phyloP scores from a whole-genome alignment of 75 land plant species.

The Selaginella moellendorffii region DNA sequence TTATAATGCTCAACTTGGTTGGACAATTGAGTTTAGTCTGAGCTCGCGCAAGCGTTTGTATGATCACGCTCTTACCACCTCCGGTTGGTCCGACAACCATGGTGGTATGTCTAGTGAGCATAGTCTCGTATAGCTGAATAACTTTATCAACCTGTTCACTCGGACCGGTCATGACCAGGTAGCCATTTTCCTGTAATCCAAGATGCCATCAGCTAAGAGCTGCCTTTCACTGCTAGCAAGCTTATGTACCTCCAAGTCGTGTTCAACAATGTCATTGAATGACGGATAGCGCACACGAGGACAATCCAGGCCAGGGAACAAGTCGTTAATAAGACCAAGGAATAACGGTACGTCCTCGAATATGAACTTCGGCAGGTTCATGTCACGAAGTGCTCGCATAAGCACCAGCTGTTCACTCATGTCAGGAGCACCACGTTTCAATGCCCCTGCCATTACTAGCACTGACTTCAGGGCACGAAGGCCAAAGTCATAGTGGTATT shows the following conservation, averaged over 20 bases:
- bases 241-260: constrained; percentile 18
- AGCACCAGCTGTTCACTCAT: constrained; percentile 30
- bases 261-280: constrained; percentile 21
- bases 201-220: no score
- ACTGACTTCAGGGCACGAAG: constrained; percentile 26
- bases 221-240: no score
- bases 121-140: constrained; percentile 29
- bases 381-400: constrained; percentile 29
- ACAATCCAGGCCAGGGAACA: constrained; percentile 31
- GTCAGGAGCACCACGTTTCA: constrained; percentile 26
- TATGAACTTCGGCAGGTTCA: constrained; percentile 27
- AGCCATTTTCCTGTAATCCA: constrained; percentile 19
- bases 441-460: constrained; percentile 29
- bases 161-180: constrained; percentile 25
- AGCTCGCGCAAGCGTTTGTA: constrained; percentile 23
- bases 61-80: constrained; percentile 27
- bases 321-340: constrained; percentile 24
- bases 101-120: constrained; percentile 29
- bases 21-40: constrained; percentile 26
- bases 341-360: constrained; percentile 30
- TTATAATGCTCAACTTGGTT: constrained; percentile 21
- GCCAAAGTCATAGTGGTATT: constrained; percentile 31
- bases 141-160: constrained; percentile 33
- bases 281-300: constrained; percentile 26
- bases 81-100: constrained; percentile 36